Evolutionary conservation across 768 basidiomycete genomes (phyloP).

Genomic region (Tulasnella sp.): DNA sequence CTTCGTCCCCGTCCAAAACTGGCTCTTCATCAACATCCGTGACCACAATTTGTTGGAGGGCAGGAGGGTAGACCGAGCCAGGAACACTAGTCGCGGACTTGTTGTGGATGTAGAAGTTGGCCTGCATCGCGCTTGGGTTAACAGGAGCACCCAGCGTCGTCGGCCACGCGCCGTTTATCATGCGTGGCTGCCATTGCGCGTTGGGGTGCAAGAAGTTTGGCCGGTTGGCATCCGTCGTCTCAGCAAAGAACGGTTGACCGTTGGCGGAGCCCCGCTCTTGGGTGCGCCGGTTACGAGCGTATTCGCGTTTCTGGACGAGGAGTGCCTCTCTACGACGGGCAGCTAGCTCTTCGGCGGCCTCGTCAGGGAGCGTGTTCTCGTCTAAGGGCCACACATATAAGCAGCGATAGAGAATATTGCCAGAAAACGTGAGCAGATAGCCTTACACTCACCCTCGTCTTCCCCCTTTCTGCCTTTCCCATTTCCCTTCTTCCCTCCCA

Average conservation of each 20-base stretch:
- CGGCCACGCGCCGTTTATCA: neutral
- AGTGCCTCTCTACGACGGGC: neutral
- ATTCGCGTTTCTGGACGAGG: conserved; percentile 5
- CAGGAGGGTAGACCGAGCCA: neutral
- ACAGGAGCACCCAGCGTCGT: neutral
- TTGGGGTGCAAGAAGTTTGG: neutral
- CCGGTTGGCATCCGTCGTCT: neutral
- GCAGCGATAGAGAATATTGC: neutral
- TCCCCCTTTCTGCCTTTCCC: neutral
- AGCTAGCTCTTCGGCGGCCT: neutral
- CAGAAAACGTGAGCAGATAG: too few relatives aligned
- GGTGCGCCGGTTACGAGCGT: neutral
- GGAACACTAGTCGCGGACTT: neutral
- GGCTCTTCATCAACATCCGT: conserved; percentile 1
- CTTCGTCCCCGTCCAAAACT: neutral
- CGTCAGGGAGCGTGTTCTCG: conserved; percentile 1
- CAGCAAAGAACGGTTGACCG: neutral
- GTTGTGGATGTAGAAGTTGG: neutral
- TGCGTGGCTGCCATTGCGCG: neutral
- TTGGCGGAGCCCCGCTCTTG: neutral
- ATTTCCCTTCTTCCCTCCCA: conserved; percentile 15
- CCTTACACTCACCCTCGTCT: conserved; percentile 1
- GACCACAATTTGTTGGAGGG: neutral
- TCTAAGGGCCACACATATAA: neutral
- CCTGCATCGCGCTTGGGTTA: neutral